Conservation (phyloP, 352 stramenopile genomes). For the Phytophthora pluvialis region DNA sequence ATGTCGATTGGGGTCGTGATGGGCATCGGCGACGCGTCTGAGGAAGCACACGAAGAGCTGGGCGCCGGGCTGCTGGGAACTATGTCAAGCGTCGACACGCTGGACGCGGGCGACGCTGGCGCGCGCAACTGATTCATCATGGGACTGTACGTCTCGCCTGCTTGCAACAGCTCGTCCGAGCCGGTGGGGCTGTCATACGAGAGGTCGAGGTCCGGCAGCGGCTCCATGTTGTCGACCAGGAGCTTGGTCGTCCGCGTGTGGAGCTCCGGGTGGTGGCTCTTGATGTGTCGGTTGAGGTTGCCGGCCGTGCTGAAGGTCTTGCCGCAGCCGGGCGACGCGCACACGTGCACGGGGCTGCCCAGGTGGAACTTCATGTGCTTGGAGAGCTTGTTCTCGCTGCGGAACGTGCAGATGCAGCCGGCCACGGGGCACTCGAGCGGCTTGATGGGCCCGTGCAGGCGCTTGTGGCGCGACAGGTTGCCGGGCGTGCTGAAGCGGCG, state of each 20-base stretch:
- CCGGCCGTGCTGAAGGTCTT: constrained; percentile 70
- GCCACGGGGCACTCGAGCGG: constrained; percentile 54
- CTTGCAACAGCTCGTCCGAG: constrained; percentile 26
- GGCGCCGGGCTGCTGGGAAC: constrained; percentile 14
- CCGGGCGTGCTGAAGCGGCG: constrained; percentile 61
- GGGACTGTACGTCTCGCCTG: neutral
- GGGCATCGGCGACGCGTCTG: constrained; percentile 10
- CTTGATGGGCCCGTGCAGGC: constrained; percentile 57
- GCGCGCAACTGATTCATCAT: constrained; percentile 16
- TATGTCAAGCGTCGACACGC: constrained; percentile 22
- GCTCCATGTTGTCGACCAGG: constrained; percentile 17
- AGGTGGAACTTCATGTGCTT: constrained; percentile 76
- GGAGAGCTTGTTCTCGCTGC: constrained; percentile 63
- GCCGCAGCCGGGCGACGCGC: constrained; percentile 43
- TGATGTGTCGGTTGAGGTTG: constrained; percentile 69
- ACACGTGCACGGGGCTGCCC: constrained; percentile 55
- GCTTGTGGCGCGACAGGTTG: constrained; percentile 69
- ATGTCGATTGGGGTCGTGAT: constrained; percentile 14
- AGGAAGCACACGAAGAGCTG: constrained; percentile 26
- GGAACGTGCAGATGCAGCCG: constrained; percentile 59
- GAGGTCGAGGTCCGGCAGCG: constrained; percentile 11
- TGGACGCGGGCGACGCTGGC: constrained; percentile 17
- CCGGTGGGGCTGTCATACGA: constrained; percentile 41
- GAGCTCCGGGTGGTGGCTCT: constrained; percentile 51
- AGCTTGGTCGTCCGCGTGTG: constrained; percentile 36